These are phyloP conservation scores for Ganoderma sp. DNA, from an alignment of 1,284 basidiomycete species.

Conservation along the genomic window DNA sequence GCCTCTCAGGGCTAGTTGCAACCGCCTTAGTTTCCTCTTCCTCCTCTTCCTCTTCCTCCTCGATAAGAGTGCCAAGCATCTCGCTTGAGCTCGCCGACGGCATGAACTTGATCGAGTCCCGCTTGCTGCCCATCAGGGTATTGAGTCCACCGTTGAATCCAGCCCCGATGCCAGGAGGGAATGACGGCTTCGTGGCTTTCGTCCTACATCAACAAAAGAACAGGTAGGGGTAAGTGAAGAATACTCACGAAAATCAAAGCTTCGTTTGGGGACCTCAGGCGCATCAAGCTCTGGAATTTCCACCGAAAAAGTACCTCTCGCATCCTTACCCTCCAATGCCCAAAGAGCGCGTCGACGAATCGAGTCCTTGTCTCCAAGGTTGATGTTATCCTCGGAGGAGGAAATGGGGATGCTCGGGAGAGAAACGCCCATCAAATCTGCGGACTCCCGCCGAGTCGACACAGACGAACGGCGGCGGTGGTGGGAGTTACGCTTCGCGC, in stretches of 20 bases:
- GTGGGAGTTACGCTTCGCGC: slow-evolving; percentile 72
- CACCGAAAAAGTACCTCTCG: slow-evolving; percentile 64
- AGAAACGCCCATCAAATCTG: slow-evolving; percentile 81
- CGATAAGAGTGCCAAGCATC: slow-evolving; percentile 74
- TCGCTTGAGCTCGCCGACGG: slow-evolving; percentile 70
- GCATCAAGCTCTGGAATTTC: slow-evolving; percentile 79
- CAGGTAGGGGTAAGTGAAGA: slow-evolving; percentile 7
- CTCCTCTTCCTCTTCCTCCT: slow-evolving; percentile 84
- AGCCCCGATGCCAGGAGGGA: slow-evolving; percentile 52
- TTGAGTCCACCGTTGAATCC: slow-evolving; percentile 49
- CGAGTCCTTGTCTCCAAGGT: slow-evolving; percentile 75
- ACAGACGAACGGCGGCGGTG: slow-evolving; percentile 84
- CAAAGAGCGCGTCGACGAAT: slow-evolving; percentile 77
- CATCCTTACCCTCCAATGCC: slow-evolving; percentile 79
- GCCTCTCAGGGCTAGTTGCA: slow-evolving; percentile 30
- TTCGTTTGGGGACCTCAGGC: slow-evolving; percentile 57
- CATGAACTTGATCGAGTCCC: slow-evolving; percentile 78
- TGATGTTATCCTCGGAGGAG: slow-evolving; percentile 66
- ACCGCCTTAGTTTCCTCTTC: slow-evolving; percentile 43
- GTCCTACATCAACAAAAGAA: background rate
- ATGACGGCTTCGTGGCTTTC: slow-evolving; percentile 58
- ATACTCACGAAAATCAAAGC: slow-evolving; percentile 69
- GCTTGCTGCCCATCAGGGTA: slow-evolving; percentile 59
- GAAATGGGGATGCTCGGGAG: slow-evolving; percentile 64
- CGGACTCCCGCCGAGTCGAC: slow-evolving; percentile 81